Base-by-base conservation (phyloP, 176 grass and related monocot species). In the Hyparrhenia diplandra region DNA sequence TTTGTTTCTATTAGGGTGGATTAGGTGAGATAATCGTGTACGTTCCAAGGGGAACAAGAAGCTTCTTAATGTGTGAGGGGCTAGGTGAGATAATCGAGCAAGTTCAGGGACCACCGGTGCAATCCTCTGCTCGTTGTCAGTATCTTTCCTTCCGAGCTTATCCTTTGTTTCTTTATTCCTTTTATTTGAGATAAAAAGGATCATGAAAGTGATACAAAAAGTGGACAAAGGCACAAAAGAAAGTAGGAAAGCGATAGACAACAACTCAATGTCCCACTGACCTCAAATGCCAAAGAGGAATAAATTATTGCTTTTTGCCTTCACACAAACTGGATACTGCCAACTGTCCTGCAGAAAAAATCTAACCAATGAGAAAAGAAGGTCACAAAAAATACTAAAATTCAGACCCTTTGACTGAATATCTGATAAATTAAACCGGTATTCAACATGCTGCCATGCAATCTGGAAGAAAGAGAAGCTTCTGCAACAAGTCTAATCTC, bases 181-280 rank as follows among this genome's bases (percentile, higher is more conserved):
- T 86, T 74, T 73, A 86, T 67, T 83, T 78, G 67, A 86, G 88
- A 86, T 82, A n/a, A 90, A 86, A 47, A 51, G 78, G 83, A 86
- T 78, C 62, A 67, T 68, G 88, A 90, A 90, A 90, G 79, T 78
- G 83, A 90, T 79, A 49, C 83, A 90, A 90, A 86, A 90, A 83
- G 83, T 86, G 31, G 79, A 82, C 74, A 36, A 82, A 83, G 74
- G 67, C 79, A 74, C 61, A 76, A 37, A 82, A 49, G 73, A 78
- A 89, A 82, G 73, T 49, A 49, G 69, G 79, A 89, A 82, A 83
- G 83, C 13, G 59, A 86, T 85, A 83, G 79, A 74, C 79, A 90
- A 69, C 67, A 74, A 86, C 83, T 68, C 72, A 45, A 78, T 85
- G 83, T n/a, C 83, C 78, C 88, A 90, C 67, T 86, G 68, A 78